Conservation (phyloP, 306 rosid genomes). For the Quercus aquifolioides region DNA sequence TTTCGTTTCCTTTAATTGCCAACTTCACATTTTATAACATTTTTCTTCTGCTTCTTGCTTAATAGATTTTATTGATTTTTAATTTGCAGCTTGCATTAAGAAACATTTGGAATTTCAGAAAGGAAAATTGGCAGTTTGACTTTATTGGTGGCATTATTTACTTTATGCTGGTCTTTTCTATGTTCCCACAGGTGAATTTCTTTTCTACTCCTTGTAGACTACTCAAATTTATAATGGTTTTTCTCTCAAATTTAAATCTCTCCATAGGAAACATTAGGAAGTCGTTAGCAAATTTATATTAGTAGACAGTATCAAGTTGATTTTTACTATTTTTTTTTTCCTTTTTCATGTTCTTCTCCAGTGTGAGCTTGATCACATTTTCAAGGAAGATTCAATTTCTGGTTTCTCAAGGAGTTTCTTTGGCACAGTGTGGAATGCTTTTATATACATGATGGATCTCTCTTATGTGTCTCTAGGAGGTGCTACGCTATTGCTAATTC, state of each 20-base stretch:
- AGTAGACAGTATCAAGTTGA: too few relatives aligned
- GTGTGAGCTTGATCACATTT: conserved; percentile 86
- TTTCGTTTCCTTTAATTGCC: not conserved
- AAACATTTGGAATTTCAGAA: conserved; percentile 87
- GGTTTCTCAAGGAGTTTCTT: conserved; percentile 66
- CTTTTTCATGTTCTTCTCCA: conserved; percentile 31
- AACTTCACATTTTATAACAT: conserved; percentile 1
- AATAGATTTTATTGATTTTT: not conserved
- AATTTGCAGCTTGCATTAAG: conserved; percentile 76
- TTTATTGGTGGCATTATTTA: conserved; percentile 94
- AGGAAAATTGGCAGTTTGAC: conserved; percentile 99
- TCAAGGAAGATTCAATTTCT: conserved; percentile 70
- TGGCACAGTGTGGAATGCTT: conserved; percentile 73
- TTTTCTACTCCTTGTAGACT: too few relatives aligned
- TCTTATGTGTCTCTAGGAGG: conserved; percentile 71
- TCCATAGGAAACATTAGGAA: too few relatives aligned
- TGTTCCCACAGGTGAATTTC: conserved; percentile 87
- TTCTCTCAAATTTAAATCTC: too few relatives aligned
- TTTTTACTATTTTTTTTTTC: not conserved
- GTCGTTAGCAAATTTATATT: too few relatives aligned
- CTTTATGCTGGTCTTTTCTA: conserved; percentile 75
- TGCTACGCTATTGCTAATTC: conserved; percentile 54
- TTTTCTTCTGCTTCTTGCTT: conserved; percentile 6
- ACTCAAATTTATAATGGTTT: too few relatives aligned
- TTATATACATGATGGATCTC: conserved; percentile 56